Base-by-base conservation (phyloP, 208 protist genomes). In the Trypanosoma rangeli region DNA sequence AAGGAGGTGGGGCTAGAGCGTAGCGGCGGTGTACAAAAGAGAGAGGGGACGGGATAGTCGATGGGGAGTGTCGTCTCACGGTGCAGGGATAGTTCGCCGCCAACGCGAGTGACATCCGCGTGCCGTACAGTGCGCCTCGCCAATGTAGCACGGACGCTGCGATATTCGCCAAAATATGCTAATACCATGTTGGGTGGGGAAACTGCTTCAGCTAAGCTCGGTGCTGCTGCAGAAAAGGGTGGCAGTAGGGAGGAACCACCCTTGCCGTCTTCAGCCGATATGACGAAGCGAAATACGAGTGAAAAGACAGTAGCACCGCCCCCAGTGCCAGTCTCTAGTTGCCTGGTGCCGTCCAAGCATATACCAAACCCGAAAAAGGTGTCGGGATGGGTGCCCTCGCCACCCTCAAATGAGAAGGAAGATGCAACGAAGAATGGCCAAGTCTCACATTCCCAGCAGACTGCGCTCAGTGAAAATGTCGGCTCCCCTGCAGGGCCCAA, bases 311-410 rank as follows among this genome's bases (percentile, higher is more conserved):
- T 9, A 13, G 1, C 15, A 29, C 8, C 46, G 3, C 24, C 18
- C 1, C 42, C 20, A 26, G 1, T 15, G 10, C 60, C 24, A 8
- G 15, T n/a, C 8, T 4, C 20, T 35, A 64, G 42, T 44, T 61
- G 56, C 29, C 16, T 61, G 31, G 31, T 61, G 56, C 31, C 31
- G 26, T 61, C 56, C 1, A 61, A 61, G 56, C 28, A 61, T 37
- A 4, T 52, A n/a, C 24, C 42, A 18, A 20, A 37, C 31, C 22
- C 10, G 55, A 10, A 13, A 7, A 37, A 59, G 31, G 28, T 13
- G 55, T 33, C 10, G 55, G 4, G 12, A 4, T 22, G 55, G 8
- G 55, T n/a, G 8, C 22, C 7, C 3, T 28, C 10, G 28, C 29
- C 29, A 16, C 46, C 20, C 13, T 16, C 46, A 22, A 22, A 22